Evolutionary conservation across 371 early-diverging fungal genomes (phyloP).

Genomic region (Mortierella sp.): DNA sequence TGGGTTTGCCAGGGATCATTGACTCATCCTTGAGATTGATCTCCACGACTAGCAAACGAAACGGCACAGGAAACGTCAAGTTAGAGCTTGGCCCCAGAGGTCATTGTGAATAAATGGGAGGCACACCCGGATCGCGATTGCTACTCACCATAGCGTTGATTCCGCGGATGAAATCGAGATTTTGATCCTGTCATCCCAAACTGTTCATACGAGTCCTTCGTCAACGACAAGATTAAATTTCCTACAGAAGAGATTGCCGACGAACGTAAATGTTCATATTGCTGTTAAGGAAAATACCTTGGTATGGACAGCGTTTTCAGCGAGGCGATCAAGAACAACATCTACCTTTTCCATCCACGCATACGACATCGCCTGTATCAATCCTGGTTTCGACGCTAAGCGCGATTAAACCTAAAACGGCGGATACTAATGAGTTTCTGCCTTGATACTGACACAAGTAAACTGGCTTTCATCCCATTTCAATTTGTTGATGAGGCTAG

Average conservation of each 20-base stretch:
- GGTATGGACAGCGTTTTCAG: neutral
- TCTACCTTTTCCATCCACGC: conserved; percentile 59
- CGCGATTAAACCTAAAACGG: conserved; percentile 37
- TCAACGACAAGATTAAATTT: conserved; percentile 59
- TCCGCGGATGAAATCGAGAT: conserved; percentile 50
- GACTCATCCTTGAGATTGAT: conserved; percentile 54
- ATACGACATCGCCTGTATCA: conserved; percentile 64
- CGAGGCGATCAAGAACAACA: conserved; percentile 2
- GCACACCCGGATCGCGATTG: neutral
- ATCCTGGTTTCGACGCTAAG: conserved; percentile 57
- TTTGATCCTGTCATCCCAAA: conserved; percentile 64
- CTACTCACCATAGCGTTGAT: conserved; percentile 63
- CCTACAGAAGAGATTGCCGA: conserved; percentile 31
- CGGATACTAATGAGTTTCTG: no score
- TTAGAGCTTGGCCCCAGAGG: no score
- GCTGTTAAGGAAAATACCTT: neutral
- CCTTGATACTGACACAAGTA: no score
- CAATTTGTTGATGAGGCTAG: no score
- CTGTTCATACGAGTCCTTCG: conserved; percentile 65
- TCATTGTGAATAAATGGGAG: neutral
- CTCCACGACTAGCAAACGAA: conserved; percentile 53
- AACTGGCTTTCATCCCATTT: no score
- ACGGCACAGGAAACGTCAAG: no score
- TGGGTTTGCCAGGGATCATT: conserved; percentile 61
- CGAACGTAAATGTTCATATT: no score